These are phyloP conservation scores for Fusarium sp. DNA, from an alignment of 2,329 filamentous ascomycete genomes.

Conservation along the genomic window DNA sequence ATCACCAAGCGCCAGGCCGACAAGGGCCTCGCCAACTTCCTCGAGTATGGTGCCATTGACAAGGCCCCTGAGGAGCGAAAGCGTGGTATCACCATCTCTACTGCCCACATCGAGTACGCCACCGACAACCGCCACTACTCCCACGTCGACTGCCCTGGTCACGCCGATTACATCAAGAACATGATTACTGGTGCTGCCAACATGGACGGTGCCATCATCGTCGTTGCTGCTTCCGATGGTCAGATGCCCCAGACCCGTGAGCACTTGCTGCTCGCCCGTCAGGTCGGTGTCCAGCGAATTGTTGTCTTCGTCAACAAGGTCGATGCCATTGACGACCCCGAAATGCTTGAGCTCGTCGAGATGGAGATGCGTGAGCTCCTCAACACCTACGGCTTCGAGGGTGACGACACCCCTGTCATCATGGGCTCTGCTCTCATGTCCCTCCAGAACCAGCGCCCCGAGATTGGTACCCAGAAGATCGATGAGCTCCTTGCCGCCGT, in stretches of 20 bases:
- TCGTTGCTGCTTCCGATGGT: constrained; percentile 97
- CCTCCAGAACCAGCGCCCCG: constrained; percentile 84
- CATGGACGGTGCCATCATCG: constrained; percentile 99
- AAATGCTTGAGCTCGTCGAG: constrained; percentile 99
- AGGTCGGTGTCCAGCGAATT: constrained; percentile 97
- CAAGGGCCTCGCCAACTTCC: constrained; percentile 92
- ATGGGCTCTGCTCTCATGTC: constrained; percentile 97
- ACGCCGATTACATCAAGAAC: constrained; percentile 99
- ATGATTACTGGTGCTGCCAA: constrained; percentile 99
- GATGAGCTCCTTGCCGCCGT: constrained; percentile 91
- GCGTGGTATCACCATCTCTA: constrained; percentile 99
- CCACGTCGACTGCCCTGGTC: constrained; percentile 99
- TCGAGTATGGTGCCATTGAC: constrained; percentile 98
- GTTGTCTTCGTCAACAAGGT: constrained; percentile 99
- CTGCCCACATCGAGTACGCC: constrained; percentile 97
- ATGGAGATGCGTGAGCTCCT: constrained; percentile 99
- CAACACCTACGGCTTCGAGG: constrained; percentile 92
- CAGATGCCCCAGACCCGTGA: constrained; percentile 99
- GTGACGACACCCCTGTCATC: constrained; percentile 96
- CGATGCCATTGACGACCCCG: constrained; percentile 94
- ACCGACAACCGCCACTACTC: constrained; percentile 97
- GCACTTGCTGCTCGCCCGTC: constrained; percentile 95
- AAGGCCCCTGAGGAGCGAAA: constrained; percentile 99
- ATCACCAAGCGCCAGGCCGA: constrained; percentile 98
- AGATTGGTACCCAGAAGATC: constrained; percentile 89